Conservation (phyloP, 495 filamentous ascomycete species). For the Ascodesmis nigricans region DNA sequence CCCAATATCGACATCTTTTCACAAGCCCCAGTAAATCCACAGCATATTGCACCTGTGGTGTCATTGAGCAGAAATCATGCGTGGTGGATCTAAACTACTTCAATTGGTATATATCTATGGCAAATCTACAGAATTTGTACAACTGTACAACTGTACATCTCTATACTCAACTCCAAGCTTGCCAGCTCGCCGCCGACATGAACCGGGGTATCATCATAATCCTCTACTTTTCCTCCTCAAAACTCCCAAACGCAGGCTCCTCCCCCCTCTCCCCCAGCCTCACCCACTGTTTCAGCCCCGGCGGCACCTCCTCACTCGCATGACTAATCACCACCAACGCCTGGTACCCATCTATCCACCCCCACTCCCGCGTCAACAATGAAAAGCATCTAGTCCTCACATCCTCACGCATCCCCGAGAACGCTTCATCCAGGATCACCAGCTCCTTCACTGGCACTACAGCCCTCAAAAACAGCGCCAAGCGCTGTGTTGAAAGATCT, state of each 20-base stretch:
- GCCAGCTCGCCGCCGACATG: too few relatives aligned
- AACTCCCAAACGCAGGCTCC: constrained; percentile 12
- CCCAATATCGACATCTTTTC: too few relatives aligned
- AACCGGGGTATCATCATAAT: too few relatives aligned
- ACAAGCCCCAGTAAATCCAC: too few relatives aligned
- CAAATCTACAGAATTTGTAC: too few relatives aligned
- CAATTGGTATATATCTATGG: too few relatives aligned
- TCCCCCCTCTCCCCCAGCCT: constrained; percentile 15
- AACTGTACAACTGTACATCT: too few relatives aligned
- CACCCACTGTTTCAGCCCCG: constrained; percentile 55
- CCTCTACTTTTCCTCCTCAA: too few relatives aligned
- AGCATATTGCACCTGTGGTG: too few relatives aligned
- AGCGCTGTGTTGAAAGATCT: constrained; percentile 54
- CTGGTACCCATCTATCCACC: constrained; percentile 38
- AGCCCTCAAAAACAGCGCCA: constrained; percentile 68
- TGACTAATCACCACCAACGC: constrained; percentile 76
- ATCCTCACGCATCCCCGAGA: constrained; percentile 64
- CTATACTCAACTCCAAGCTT: too few relatives aligned
- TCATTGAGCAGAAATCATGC: too few relatives aligned
- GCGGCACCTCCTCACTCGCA: constrained; percentile 71
- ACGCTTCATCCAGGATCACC: constrained; percentile 79
- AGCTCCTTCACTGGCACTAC: constrained; percentile 66
- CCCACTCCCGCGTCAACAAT: constrained; percentile 41
- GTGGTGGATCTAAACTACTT: too few relatives aligned
- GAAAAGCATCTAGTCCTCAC: constrained; percentile 65